Evolutionary conservation across 208 protist genomes (phyloP).

Genomic region (Trypanosoma lewisi): DNA sequence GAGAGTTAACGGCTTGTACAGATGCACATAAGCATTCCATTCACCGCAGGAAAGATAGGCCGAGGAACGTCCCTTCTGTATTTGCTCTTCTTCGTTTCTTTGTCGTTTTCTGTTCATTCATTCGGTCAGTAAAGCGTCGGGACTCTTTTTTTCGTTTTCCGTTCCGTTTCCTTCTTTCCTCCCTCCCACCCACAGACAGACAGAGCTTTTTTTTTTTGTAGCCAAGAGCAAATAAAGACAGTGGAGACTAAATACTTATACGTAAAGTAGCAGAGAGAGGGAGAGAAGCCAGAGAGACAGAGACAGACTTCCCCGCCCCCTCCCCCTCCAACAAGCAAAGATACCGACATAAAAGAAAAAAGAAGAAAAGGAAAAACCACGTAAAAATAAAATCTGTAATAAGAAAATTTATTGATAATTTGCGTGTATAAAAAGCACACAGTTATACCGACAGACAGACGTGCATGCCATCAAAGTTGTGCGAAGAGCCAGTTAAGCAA

Average conservation of each 20-base stretch:
- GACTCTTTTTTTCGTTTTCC: neutral
- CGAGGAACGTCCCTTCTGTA: neutral
- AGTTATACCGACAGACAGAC: neutral
- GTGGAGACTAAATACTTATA: neutral
- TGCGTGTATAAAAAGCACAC: neutral
- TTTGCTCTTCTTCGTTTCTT: slow-evolving; percentile 1
- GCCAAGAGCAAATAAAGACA: no score
- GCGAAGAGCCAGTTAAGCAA: slow-evolving; percentile 30
- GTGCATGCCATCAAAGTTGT: slow-evolving; percentile 25
- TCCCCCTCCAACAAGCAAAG: neutral
- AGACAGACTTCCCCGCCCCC: neutral
- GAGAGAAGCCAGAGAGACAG: neutral
- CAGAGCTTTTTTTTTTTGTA: no score
- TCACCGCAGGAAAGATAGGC: slow-evolving; percentile 14
- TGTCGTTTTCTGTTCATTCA: slow-evolving; percentile 13
- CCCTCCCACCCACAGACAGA: no score
- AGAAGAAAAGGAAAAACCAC: neutral
- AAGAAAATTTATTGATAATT: neutral
- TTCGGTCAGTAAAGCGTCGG: neutral
- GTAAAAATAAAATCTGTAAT: neutral
- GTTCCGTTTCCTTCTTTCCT: neutral
- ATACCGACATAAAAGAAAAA: neutral
- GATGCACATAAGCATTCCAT: neutral
- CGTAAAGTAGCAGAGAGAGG: neutral
- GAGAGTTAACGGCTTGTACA: slow-evolving; percentile 4